phyloP scores from a whole-genome alignment of 495 filamentous ascomycete genomes.

The Sordaria brevicollis region DNA sequence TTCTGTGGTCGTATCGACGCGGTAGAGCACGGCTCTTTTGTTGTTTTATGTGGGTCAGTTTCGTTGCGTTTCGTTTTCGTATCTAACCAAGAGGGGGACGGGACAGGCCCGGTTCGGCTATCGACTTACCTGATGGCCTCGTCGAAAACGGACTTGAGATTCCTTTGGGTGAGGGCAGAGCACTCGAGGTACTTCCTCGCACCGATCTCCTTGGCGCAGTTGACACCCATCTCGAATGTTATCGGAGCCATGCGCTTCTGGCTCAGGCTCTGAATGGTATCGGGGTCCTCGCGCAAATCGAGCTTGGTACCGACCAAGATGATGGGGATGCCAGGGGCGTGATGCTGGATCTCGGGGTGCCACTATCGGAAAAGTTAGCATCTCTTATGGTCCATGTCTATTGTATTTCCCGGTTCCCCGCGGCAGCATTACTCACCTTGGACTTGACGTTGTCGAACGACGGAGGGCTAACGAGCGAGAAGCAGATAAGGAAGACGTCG shows the following conservation, averaged over 20 bases:
- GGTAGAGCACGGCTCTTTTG: slow-evolving; percentile 71
- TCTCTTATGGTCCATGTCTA: background rate
- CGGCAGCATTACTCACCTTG: slow-evolving; percentile 51
- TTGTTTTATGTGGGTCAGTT: background rate
- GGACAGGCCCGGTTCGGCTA: background rate
- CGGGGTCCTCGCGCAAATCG: slow-evolving; percentile 85
- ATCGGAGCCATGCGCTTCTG: slow-evolving; percentile 87
- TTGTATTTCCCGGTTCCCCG: background rate
- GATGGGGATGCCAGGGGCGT: slow-evolving; percentile 90
- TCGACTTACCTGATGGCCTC: slow-evolving; percentile 77
- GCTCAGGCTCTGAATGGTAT: slow-evolving; percentile 63
- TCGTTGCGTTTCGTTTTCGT: slow-evolving; percentile 2
- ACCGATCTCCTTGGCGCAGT: slow-evolving; percentile 80
- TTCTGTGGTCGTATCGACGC: slow-evolving; percentile 52
- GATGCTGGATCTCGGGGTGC: slow-evolving; percentile 94
- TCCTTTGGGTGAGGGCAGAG: slow-evolving; percentile 92
- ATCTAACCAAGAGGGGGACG: background rate
- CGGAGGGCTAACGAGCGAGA: slow-evolving; percentile 93
- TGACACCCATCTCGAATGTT: slow-evolving; percentile 75
- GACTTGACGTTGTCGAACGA: slow-evolving; percentile 97
- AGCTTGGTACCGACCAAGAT: slow-evolving; percentile 97
- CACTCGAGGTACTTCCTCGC: slow-evolving; percentile 95
- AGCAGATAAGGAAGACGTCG: slow-evolving; percentile 96
- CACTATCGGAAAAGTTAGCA: slow-evolving; percentile 46
- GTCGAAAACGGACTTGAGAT: slow-evolving; percentile 96